phyloP scores from a whole-genome alignment of 2,329 filamentous ascomycete species.

The Fusarium albosuccineum region DNA sequence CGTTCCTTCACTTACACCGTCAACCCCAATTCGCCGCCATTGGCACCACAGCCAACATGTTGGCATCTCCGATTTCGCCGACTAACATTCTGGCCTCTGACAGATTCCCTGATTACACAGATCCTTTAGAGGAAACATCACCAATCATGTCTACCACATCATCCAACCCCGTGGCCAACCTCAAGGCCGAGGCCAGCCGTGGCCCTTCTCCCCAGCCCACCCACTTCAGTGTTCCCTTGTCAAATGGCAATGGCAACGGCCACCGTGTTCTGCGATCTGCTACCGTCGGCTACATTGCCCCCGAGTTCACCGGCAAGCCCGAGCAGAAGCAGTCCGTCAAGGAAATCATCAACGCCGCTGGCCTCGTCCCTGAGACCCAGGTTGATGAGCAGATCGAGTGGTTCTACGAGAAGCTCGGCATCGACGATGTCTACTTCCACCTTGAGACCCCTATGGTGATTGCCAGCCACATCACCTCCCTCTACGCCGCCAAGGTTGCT shows the following conservation, averaged over 20 bases:
- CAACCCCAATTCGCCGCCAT: slow-evolving; percentile 17
- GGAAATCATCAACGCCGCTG: slow-evolving; percentile 80
- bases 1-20: slow-evolving; percentile 25
- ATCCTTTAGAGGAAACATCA: slow-evolving; percentile 52
- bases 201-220: slow-evolving; percentile 90
- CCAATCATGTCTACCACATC: slow-evolving; percentile 52
- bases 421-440: slow-evolving; percentile 98
- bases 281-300: slow-evolving; percentile 93
- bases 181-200: slow-evolving; percentile 62
- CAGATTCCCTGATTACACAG: slow-evolving; percentile 61
- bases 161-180: slow-evolving; percentile 57
- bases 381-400: slow-evolving; percentile 89
- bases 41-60: slow-evolving; percentile 49
- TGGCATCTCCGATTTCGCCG: slow-evolving; percentile 53
- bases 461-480: slow-evolving; percentile 92
- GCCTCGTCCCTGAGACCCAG: slow-evolving; percentile 87
- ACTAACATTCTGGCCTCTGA: slow-evolving; percentile 57
- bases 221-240: slow-evolving; percentile 78
- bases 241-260: slow-evolving; percentile 64
- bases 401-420: slow-evolving; percentile 98
- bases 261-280: slow-evolving; percentile 86
- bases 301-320: slow-evolving; percentile 91
- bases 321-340: slow-evolving; percentile 93
- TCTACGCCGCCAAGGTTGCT: slow-evolving; percentile 97
- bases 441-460: slow-evolving; percentile 89